phyloP scores from a whole-genome alignment of 1,139 yeast genomes.

The Kodamaea suecica region DNA sequence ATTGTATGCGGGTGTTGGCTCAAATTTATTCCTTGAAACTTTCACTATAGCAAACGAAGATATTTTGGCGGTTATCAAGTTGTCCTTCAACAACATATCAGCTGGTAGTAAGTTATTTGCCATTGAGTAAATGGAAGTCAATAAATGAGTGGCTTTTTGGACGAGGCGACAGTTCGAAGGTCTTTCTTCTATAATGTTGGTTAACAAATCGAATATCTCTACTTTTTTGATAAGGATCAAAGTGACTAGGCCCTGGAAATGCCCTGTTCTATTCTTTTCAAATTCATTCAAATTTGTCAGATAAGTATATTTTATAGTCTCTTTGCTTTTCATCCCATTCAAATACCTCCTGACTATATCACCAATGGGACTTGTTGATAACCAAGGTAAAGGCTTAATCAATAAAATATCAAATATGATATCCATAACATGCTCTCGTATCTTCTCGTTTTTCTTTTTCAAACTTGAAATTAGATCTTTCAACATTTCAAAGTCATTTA shows the following conservation, averaged over 20 bases:
- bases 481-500: slow-evolving; percentile 56
- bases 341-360: slow-evolving; percentile 21
- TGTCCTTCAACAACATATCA: slow-evolving; percentile 20
- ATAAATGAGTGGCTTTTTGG: slow-evolving; percentile 59
- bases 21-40: slow-evolving; percentile 28
- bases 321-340: slow-evolving; percentile 4
- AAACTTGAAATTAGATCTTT: slow-evolving; percentile 61
- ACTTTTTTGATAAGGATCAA: slow-evolving; percentile 50
- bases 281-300: slow-evolving; percentile 9
- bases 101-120: slow-evolving; percentile 54
- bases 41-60: slow-evolving; percentile 42
- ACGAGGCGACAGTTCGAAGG: slow-evolving; percentile 31
- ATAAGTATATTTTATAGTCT: background rate
- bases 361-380: slow-evolving; percentile 35
- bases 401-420: slow-evolving; percentile 65
- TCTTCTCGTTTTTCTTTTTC: slow-evolving; percentile 49
- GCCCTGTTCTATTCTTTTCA: slow-evolving; percentile 39
- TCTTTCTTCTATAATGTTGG: slow-evolving; percentile 46
- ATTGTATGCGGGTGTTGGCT: slow-evolving; percentile 25
- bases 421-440: slow-evolving; percentile 68
- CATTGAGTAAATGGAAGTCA: slow-evolving; percentile 60
- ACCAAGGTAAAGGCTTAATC: slow-evolving; percentile 62
- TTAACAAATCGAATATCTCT: slow-evolving; percentile 51
- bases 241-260: slow-evolving; percentile 60
- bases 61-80: slow-evolving; percentile 11